A percentile compares a stretch with the other conserved stretches of the same genome.
Conservation (phyloP, 225 moss, liverwort and hornwort species). For the Straminergon stramineum region DNA sequence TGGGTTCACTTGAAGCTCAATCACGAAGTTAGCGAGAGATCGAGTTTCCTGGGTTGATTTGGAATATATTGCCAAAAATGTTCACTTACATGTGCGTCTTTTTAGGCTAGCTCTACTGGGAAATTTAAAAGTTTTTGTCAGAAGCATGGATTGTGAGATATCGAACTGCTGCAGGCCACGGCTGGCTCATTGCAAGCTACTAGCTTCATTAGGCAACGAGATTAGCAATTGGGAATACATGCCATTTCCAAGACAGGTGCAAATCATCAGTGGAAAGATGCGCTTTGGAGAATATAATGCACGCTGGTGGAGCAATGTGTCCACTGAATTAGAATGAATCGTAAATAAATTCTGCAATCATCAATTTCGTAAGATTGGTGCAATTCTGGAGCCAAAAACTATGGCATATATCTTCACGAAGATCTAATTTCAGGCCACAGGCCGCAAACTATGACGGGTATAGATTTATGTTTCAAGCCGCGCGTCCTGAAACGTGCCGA, state of each 20-base stretch:
- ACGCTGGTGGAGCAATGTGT: neutral
- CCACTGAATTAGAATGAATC: neutral
- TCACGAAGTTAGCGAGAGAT: neutral
- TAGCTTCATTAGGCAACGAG: neutral
- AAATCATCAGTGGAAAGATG: neutral
- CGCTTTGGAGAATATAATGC: neutral
- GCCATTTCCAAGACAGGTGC: neutral
- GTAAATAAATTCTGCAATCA: neutral
- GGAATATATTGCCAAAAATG: neutral
- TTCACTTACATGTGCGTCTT: neutral
- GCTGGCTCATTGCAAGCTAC: neutral
- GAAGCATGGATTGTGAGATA: neutral
- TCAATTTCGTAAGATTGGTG: neutral
- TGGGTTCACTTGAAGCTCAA: neutral
- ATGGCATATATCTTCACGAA: neutral
- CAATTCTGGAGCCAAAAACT: neutral
- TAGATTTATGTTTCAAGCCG: neutral
- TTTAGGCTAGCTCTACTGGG: no score
- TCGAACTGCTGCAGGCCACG: neutral
- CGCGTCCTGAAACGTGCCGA: neutral
- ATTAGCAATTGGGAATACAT: neutral
- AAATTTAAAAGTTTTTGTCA: no score
- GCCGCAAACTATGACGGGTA: neutral
- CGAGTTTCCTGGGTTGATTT: neutral
- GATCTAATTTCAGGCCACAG: neutral